Evolutionary conservation across 1,284 basidiomycete genomes (phyloP).

Genomic region (Rhodofomes roseus): DNA sequence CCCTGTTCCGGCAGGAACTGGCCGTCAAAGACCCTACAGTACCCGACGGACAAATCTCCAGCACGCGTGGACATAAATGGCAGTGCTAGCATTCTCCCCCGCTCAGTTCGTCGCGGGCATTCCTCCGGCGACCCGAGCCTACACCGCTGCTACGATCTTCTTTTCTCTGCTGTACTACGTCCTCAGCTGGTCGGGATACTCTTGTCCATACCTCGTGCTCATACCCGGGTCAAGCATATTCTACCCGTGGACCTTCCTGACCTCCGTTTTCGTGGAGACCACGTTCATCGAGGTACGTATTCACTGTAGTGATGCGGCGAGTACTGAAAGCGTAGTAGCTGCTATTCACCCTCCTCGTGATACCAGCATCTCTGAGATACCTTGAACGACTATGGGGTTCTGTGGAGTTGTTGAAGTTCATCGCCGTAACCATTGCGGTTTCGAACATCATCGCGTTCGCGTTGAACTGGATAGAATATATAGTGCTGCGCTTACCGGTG

Average conservation of each 20-base stretch:
- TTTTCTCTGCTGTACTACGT: slow-evolving; percentile 65
- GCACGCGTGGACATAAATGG: slow-evolving; percentile 43
- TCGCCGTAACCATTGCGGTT: slow-evolving; percentile 71
- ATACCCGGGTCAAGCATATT: slow-evolving; percentile 82
- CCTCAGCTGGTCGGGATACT: slow-evolving; percentile 52
- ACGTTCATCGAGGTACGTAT: slow-evolving; percentile 76
- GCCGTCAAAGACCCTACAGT: background rate
- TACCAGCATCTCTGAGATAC: slow-evolving; percentile 85
- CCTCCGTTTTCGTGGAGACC: slow-evolving; percentile 84
- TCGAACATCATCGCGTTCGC: slow-evolving; percentile 87
- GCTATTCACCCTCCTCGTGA: slow-evolving; percentile 68
- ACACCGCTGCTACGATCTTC: slow-evolving; percentile 66
- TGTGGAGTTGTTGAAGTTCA: slow-evolving; percentile 84
- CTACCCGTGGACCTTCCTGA: slow-evolving; percentile 92
- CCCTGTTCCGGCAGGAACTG: background rate
- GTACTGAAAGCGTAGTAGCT: slow-evolving; percentile 47
- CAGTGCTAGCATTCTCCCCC: slow-evolving; percentile 63
- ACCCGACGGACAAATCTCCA: background rate
- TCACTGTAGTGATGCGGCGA: background rate
- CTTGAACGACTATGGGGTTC: slow-evolving; percentile 93
- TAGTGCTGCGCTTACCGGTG: slow-evolving; percentile 60
- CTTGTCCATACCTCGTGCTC: slow-evolving; percentile 76
- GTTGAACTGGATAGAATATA: slow-evolving; percentile 79
- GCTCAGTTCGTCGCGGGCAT: slow-evolving; percentile 63
- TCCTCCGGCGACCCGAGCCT: slow-evolving; percentile 77